Evolutionary conservation across 305 asterid species (phyloP), one percentile per base, ranked within the genome.

Genomic region (Fraxinus sp.): DNA sequence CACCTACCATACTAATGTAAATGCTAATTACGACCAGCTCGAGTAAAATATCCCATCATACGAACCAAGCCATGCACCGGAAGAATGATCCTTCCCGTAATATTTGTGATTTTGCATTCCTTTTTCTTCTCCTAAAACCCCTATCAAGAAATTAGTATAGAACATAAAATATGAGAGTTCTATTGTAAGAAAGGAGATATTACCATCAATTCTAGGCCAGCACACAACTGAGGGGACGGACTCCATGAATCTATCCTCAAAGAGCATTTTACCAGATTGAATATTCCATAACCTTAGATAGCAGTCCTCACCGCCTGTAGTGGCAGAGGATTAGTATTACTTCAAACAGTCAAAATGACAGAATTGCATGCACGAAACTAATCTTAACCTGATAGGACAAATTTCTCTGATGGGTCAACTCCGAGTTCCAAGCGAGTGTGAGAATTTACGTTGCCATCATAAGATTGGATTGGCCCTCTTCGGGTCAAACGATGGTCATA

Each of bases 231-330:
- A 86, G 72, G 99, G 97, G 41, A 87, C 83, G 32, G 97, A 80
- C 81, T 87, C 81, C 96, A 87, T 91, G 86, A 89, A 86, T 80
- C 74, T 92, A 74, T 87, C 89, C 81, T 89, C 87, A 79, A 92
- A 95, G 79, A 96, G 91, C 93, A 96, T 37, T 85, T 91, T 93
- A 24, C 98, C 97, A 14, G 98, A 93, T 82, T 85, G 92, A 78
- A 95, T 91, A 84, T 93, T 86, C 99, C 95, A 90, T 57, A 93
- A 82, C 59, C 98, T 94, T 79, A 95, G 28, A 79, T 87, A 86
- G 90, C 90, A 91, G 88, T 96, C 99, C 90, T 95, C 98, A 82
- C 98, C 99, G 81, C 99, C 98, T 93, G 79, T 66, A 84, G 77
- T 24, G 6, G 77, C 59, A 46, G 46, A 82, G 80, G 73, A 18